Conservation (phyloP, 2,329 filamentous ascomycete species). For the Coniochaeta sp. region DNA sequence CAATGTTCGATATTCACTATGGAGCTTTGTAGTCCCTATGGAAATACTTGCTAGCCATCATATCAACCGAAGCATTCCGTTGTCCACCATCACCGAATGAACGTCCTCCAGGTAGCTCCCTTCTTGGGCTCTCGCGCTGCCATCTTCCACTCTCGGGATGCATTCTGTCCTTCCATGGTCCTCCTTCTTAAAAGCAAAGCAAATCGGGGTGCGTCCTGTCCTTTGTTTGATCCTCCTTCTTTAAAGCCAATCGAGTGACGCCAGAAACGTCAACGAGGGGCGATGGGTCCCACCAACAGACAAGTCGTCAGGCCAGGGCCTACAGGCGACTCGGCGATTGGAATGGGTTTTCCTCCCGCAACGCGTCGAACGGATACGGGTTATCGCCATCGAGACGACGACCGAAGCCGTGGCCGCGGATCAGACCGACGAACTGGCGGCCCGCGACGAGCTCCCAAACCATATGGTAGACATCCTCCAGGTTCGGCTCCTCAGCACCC, state of each 20-base stretch:
- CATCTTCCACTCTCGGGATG: too few relatives aligned
- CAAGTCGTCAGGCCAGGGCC: too few relatives aligned
- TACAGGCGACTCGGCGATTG: not conserved
- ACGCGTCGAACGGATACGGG: not conserved
- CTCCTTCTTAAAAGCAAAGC: too few relatives aligned
- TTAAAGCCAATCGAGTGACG: too few relatives aligned
- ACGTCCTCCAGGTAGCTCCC: not conserved
- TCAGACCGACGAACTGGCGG: slow-evolving; percentile 12
- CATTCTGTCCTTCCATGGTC: too few relatives aligned
- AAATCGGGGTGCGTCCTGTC: too few relatives aligned
- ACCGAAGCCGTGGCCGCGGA: slow-evolving; percentile 10
- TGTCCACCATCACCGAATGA: not conserved
- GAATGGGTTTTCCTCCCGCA: slow-evolving; percentile 9
- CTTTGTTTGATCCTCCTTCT: too few relatives aligned
- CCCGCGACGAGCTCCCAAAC: slow-evolving; percentile 13
- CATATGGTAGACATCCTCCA: slow-evolving; percentile 19
- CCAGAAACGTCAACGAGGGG: too few relatives aligned
- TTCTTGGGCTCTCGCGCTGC: too few relatives aligned
- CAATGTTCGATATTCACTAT: not conserved
- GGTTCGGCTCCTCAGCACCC: slow-evolving; percentile 12
- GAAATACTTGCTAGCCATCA: not conserved
- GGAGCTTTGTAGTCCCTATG: not conserved
- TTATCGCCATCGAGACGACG: not conserved
- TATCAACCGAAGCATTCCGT: not conserved
- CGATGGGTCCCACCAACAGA: too few relatives aligned